Percentiles rank a stretch among this genome's conserved stretches.
Evolutionary conservation across 441 rosid genomes (phyloP).

Genomic region (Aquilaria agallochum): DNA sequence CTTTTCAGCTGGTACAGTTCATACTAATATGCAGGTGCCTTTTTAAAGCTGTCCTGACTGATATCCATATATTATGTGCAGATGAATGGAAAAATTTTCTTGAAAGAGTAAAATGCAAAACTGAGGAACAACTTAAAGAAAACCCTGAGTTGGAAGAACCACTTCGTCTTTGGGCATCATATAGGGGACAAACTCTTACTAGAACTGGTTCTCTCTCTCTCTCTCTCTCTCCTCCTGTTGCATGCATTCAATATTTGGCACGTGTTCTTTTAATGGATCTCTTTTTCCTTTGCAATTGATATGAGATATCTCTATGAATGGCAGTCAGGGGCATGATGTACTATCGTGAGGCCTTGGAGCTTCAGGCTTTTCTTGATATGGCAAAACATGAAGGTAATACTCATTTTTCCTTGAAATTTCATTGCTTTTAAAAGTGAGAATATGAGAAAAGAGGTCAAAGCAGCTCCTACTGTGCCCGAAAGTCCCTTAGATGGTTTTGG

Average conservation of each 20-base stretch:
- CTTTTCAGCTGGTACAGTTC: neutral
- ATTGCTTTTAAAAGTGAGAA: neutral
- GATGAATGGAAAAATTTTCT: conserved; percentile 99
- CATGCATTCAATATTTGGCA: neutral
- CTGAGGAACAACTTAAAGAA: conserved; percentile 74
- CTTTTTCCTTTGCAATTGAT: conserved; percentile 11
- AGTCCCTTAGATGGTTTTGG: too few species aligned
- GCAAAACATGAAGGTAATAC: conserved; percentile 89
- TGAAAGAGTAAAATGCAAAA: conserved; percentile 47
- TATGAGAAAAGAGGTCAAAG: too few species aligned
- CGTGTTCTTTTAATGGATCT: neutral
- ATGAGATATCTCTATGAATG: conserved; percentile 20
- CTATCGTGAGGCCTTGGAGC: conserved; percentile 96
- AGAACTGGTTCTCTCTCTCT: conserved; percentile 70
- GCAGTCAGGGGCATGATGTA: conserved; percentile 99
- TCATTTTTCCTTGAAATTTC: conserved; percentile 9
- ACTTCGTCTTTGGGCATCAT: conserved; percentile 99
- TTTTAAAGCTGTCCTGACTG: neutral
- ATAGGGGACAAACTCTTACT: conserved; percentile 96
- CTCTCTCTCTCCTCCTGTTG: conserved; percentile 5
- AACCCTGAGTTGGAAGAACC: conserved; percentile 61
- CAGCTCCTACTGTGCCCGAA: too few species aligned
- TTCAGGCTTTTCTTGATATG: conserved; percentile 99
- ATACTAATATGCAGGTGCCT: neutral
- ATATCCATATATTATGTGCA: conserved; percentile 24